Percentiles rank a stretch among this genome's conserved stretches.
Evolutionary conservation across 106 monocot genomes (phyloP).

Genomic region (Agapanthus africanus): DNA sequence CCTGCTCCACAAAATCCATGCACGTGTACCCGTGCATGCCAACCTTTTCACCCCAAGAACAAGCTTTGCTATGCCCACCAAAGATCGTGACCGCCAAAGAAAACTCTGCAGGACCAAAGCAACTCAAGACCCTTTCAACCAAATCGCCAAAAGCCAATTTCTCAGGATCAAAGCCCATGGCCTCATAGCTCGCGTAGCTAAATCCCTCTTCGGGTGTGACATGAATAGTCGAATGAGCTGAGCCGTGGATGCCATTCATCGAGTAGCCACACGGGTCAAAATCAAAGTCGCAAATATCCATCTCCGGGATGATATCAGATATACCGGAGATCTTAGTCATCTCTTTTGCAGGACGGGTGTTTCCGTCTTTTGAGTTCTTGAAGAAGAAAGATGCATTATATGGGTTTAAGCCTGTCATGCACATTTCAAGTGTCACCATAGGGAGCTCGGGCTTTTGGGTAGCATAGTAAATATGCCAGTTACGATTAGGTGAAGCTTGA

Average conservation of each 20-base stretch:
- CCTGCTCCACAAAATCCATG: conserved; percentile 16
- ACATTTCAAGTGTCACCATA: conserved; percentile 81
- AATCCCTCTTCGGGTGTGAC: conserved; percentile 87
- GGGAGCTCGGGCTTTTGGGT: conserved; percentile 39
- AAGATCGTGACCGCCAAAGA: conserved; percentile 34
- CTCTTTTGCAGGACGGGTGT: conserved; percentile 21
- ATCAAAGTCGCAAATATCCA: conserved; percentile 85
- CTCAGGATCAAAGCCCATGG: conserved; percentile 56
- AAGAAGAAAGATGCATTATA: conserved; percentile 63
- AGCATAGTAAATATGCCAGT: conserved; percentile 87
- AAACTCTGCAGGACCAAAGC: conserved; percentile 28
- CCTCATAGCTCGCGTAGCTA: conserved; percentile 87
- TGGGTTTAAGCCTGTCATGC: conserved; percentile 72
- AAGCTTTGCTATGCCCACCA: conserved; percentile 13
- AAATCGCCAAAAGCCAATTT: conserved; percentile 19
- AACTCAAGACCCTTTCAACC: conserved; percentile 7
- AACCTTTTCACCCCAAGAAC: conserved; percentile 17
- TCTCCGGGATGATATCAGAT: conserved; percentile 59
- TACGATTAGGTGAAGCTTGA: conserved; percentile 31
- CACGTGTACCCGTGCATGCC: conserved; percentile 17
- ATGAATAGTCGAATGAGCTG: conserved; percentile 61
- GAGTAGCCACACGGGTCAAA: conserved; percentile 91
- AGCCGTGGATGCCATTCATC: conserved; percentile 66
- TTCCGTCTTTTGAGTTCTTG: conserved; percentile 33
- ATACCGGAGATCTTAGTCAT: conserved; percentile 80